Evolutionary conservation across 2,329 filamentous ascomycete species (phyloP), one percentile per base, ranked within the genome.

Genomic region (Monilinia aucupariae): DNA sequence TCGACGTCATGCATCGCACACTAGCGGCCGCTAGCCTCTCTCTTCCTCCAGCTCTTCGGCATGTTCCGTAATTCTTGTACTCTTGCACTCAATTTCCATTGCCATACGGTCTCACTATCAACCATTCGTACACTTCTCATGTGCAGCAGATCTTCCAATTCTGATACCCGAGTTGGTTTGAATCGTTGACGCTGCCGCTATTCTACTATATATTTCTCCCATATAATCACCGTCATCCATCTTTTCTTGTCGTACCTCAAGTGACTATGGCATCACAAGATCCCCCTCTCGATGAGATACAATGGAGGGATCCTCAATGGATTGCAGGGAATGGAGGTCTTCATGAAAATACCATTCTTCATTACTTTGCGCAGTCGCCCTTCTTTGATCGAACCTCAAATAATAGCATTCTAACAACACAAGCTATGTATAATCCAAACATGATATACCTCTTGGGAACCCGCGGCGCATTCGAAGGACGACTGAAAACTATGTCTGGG

Each of bases 361-460:
- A 83, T 76, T 89, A 89, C 76, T 88, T 89, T 68, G 81, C 85
- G 68, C 78, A 82, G 65, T 88, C 85, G 64, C 85, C 86, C 30
- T 89, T 87, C 75, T 89, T 85, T 76, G 85, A 88, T 74, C 79
- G 76, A 65, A 87, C 84, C 2, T 87, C 84, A 67, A 89, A 88
- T 74, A 89, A 89, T 73, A 83, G 82, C 67, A 78, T 87, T 43
- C 77, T 89, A 47, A 82, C 81, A 70, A 81, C 77, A 66, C 86
- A 89, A 74, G 84, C 85, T 49, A 78, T 83, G 74, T 84, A 80
- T 75, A 88, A 88, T 73, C 77, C 78, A 32, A 77, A 79, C 65
- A 84, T 88, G 79, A 78, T 78, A 52, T 79, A 80, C 53, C 77
- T 83, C 30, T 79, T 89, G 13, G 77, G 80, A 63, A 88, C 83